These are phyloP conservation scores for Aspergillus pseudoviridinutans DNA, from an alignment of 2,329 filamentous ascomycete genomes.

Conservation along the genomic window DNA sequence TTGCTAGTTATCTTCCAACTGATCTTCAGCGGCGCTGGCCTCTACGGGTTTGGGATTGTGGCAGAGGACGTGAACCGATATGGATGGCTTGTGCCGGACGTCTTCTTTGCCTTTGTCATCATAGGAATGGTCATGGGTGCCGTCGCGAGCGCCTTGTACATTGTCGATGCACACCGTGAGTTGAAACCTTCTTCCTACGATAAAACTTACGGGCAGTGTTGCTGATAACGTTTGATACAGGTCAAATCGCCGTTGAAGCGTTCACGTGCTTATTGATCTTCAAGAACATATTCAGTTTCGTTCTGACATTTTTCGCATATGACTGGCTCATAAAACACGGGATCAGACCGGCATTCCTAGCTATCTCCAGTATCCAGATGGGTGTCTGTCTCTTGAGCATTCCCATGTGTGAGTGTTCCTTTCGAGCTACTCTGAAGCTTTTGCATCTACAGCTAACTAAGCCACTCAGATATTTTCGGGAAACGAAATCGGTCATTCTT, in stretches of 20 bases:
- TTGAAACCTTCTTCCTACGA: conserved; percentile 16
- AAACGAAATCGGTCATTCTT: conserved; percentile 74
- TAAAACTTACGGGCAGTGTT: neutral
- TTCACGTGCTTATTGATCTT: conserved; percentile 90
- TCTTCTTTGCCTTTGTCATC: conserved; percentile 81
- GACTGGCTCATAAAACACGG: conserved; percentile 68
- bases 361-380: conserved; percentile 72
- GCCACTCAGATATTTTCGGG: conserved; percentile 64
- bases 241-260: conserved; percentile 76
- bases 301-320: conserved; percentile 77
- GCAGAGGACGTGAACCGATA: conserved; percentile 59
- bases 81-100: conserved; percentile 68
- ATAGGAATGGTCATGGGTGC: conserved; percentile 90
- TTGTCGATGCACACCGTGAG: conserved; percentile 87
- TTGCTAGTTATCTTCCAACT: conserved; percentile 78
- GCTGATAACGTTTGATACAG: conserved; percentile 37
- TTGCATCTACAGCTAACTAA: conserved; percentile 1
- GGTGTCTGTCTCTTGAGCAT: conserved; percentile 70
- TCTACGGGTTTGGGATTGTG: conserved; percentile 81
- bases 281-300: conserved; percentile 91
- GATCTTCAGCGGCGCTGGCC: conserved; percentile 69
- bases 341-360: conserved; percentile 60
- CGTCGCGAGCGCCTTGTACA: conserved; percentile 78
- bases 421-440: neutral
- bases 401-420: conserved; percentile 70